Percentiles rank a stretch among this genome's conserved stretches.
These are phyloP conservation scores for Crithidia bombi DNA, from an alignment of 208 protist species.

Conservation along the genomic window DNA sequence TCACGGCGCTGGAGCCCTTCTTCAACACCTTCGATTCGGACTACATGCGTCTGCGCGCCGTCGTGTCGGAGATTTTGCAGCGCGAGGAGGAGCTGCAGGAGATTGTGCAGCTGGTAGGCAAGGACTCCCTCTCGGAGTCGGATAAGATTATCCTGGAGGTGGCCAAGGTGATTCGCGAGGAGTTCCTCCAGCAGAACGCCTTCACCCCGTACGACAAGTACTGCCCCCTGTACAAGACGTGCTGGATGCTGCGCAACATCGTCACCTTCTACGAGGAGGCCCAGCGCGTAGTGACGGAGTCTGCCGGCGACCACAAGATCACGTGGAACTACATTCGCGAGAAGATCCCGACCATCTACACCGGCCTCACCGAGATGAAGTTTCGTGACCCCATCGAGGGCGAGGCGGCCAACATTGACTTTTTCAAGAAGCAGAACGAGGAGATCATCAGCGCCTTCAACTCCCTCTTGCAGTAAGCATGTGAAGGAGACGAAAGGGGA, in stretches of 20 bases:
- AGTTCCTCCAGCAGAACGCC: conserved; percentile 99
- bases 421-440: conserved; percentile 91
- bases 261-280: conserved; percentile 97
- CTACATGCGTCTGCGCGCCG: conserved; percentile 95
- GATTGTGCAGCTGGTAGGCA: conserved; percentile 99
- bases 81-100: conserved; percentile 99
- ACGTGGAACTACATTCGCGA: conserved; percentile 96
- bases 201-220: conserved; percentile 98
- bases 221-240: conserved; percentile 99
- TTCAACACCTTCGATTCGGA: conserved; percentile 97
- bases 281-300: conserved; percentile 90
- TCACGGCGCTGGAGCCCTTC: conserved; percentile 96
- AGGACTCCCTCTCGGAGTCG: conserved; percentile 99
- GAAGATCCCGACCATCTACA: conserved; percentile 88
- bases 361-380: conserved; percentile 91
- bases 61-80: conserved; percentile 97
- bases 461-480: conserved; percentile 76
- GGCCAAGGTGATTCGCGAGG: conserved; percentile 99
- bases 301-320: conserved; percentile 94
- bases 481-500: conserved; percentile 8
- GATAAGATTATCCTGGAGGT: conserved; percentile 99
- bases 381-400: conserved; percentile 90
- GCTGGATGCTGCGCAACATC: conserved; percentile 98
- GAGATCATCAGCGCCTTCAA: conserved; percentile 87
- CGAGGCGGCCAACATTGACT: conserved; percentile 84